Conservation (phyloP, 495 filamentous ascomycete genomes). For the Penicillium chermesinum region DNA sequence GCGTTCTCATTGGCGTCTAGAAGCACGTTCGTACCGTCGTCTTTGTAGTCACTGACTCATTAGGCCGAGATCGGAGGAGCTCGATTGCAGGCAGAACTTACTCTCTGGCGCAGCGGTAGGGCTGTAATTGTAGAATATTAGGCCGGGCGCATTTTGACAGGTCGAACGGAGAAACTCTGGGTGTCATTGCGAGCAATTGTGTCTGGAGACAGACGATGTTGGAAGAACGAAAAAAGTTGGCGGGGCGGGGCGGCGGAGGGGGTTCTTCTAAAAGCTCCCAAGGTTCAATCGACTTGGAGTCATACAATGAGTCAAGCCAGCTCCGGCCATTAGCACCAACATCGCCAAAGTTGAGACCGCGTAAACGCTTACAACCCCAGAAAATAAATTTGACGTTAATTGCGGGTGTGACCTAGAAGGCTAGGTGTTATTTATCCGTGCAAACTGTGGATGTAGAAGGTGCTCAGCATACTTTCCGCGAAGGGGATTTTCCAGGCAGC, state of each 20-base stretch:
- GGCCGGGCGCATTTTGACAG: conserved; percentile 74
- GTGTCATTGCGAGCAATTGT: conserved; percentile 31
- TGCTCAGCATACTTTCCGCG: no score
- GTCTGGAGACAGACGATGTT: conserved; percentile 3
- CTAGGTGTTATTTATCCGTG: no score
- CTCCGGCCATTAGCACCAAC: no score
- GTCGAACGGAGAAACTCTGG: conserved; percentile 55
- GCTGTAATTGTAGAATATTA: conserved; percentile 77
- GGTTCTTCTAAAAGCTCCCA: conserved; percentile 3
- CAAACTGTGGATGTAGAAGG: no score
- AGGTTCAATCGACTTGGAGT: not conserved
- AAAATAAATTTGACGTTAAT: no score
- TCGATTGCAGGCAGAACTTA: conserved; percentile 37
- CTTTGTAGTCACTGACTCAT: conserved; percentile 87
- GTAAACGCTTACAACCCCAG: no score
- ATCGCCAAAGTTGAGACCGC: no score
- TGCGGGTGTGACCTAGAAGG: no score
- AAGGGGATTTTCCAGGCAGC: no score
- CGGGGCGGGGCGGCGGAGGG: conserved; percentile 19
- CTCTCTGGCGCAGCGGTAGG: conserved; percentile 83
- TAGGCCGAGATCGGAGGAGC: conserved; percentile 26
- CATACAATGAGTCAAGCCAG: not conserved
- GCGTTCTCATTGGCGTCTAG: conserved; percentile 98
- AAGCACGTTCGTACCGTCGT: conserved; percentile 92
- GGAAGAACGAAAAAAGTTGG: conserved; percentile 12